These are phyloP conservation scores for Abelmoschus esculentus DNA, from an alignment of 345 rosid genomes.

Conservation along the genomic window DNA sequence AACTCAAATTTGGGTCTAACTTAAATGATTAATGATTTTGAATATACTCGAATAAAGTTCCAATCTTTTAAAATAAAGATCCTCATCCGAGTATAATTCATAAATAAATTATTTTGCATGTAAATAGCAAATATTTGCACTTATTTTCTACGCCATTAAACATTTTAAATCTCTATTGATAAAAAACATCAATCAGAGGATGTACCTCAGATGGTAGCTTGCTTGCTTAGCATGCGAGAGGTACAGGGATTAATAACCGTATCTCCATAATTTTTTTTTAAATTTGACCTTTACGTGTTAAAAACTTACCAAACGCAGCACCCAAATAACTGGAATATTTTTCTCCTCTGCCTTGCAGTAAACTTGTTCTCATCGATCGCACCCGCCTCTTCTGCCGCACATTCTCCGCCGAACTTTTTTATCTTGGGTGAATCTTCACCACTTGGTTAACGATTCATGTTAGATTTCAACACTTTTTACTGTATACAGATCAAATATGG, in stretches of 20 bases:
- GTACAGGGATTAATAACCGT: constrained; percentile 83
- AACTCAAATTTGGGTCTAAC: too few species aligned
- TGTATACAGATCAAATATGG: too few species aligned
- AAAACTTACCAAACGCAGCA: background rate
- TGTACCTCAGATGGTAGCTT: constrained; percentile 65
- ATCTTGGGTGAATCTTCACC: constrained; percentile 13
- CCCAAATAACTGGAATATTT: background rate
- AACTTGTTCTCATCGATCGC: constrained; percentile 35
- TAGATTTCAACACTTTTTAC: background rate
- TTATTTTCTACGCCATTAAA: too few species aligned
- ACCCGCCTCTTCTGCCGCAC: constrained; percentile 28
- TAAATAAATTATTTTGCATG: too few species aligned
- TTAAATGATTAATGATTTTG: too few species aligned
- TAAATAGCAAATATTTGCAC: too few species aligned
- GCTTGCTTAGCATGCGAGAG: constrained; percentile 78
- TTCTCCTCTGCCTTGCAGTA: constrained; percentile 10
- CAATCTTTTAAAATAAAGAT: too few species aligned
- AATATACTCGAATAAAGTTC: too few species aligned
- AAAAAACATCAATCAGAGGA: constrained; percentile 1
- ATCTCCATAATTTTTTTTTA: constrained; percentile 37
- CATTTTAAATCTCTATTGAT: too few species aligned
- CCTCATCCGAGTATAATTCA: too few species aligned
- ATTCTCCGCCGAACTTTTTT: constrained; percentile 46
- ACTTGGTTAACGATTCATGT: too few species aligned
- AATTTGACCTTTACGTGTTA: too few species aligned